Conservation (phyloP, 73 alveolate genomes). For the Paramecium biaurelia region DNA sequence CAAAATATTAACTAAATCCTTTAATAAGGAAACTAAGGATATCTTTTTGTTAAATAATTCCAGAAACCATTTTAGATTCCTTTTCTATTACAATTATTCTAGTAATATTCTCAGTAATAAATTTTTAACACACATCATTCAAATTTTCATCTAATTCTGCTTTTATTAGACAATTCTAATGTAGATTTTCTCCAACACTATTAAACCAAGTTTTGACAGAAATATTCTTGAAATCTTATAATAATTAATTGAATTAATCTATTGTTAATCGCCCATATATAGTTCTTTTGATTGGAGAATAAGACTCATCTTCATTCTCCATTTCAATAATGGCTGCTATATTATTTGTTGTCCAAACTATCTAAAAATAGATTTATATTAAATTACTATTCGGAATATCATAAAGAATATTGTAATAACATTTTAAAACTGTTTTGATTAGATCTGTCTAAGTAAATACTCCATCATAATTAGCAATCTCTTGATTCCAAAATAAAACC, state of each 20-base stretch:
- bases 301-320: background rate
- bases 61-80: slow-evolving; percentile 14
- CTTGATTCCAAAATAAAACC: slow-evolving; percentile 43
- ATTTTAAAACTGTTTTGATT: background rate
- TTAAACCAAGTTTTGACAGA: background rate
- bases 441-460: slow-evolving; percentile 37
- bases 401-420: background rate
- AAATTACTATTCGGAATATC: slow-evolving; percentile 18
- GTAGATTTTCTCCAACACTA: background rate
- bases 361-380: background rate
- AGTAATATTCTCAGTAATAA: background rate
- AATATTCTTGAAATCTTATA: background rate
- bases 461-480: slow-evolving; percentile 29
- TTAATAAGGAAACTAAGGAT: background rate
- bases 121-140: background rate
- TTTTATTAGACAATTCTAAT: background rate
- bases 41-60: slow-evolving; percentile 27
- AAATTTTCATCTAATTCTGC: background rate
- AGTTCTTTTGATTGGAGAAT: background rate
- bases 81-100: slow-evolving; percentile 15
- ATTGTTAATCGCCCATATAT: slow-evolving; percentile 2
- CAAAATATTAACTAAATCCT: slow-evolving; percentile 32
- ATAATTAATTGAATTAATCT: slow-evolving; percentile 22
- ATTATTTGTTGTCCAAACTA: slow-evolving; percentile 7
- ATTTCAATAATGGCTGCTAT: background rate